Conservation (phyloP, 768 basidiomycete genomes). For the Mycena vitilis region DNA sequence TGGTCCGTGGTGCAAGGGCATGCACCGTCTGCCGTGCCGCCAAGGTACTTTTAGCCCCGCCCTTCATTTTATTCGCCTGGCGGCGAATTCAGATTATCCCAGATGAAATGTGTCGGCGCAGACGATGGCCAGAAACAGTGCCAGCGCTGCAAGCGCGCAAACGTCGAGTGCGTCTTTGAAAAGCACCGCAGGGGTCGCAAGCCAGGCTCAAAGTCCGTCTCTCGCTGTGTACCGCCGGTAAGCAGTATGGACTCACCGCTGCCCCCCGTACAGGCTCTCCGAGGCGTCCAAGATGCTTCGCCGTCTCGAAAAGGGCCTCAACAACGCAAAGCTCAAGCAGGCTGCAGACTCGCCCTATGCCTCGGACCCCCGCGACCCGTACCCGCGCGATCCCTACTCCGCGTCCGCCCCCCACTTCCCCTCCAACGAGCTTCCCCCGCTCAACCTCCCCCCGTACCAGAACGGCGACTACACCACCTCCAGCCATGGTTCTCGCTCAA, state of each 20-base stretch:
- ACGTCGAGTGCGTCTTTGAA: conserved; percentile 87
- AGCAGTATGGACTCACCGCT: conserved; percentile 10
- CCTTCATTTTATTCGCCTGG: conserved; percentile 34
- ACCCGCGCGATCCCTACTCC: conserved; percentile 39
- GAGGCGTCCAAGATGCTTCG: conserved; percentile 93
- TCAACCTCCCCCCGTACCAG: conserved; percentile 54
- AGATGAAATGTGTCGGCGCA: conserved; percentile 95
- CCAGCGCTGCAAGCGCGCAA: conserved; percentile 86
- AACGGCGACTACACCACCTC: conserved; percentile 51
- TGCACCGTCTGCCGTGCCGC: conserved; percentile 89
- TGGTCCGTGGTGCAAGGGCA: conserved; percentile 69
- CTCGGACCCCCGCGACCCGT: conserved; percentile 45
- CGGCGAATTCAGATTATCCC: conserved; percentile 18
- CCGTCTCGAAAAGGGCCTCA: conserved; percentile 85
- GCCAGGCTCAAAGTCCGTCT: conserved; percentile 85
- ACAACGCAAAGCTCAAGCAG: conserved; percentile 79
- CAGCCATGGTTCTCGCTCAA: conserved; percentile 51
- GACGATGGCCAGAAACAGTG: conserved; percentile 86
- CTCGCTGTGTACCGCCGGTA: conserved; percentile 23
- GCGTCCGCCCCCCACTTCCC: conserved; percentile 51
- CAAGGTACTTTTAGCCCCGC: conserved; percentile 62
- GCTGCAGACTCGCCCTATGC: conserved; percentile 50
- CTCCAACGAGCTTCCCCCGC: conserved; percentile 61
- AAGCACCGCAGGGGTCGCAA: conserved; percentile 91
- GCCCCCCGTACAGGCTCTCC: conserved; percentile 67